Evolutionary conservation across 179 eudicot genomes (phyloP).

Genomic region (Corrigiola litoralis): DNA sequence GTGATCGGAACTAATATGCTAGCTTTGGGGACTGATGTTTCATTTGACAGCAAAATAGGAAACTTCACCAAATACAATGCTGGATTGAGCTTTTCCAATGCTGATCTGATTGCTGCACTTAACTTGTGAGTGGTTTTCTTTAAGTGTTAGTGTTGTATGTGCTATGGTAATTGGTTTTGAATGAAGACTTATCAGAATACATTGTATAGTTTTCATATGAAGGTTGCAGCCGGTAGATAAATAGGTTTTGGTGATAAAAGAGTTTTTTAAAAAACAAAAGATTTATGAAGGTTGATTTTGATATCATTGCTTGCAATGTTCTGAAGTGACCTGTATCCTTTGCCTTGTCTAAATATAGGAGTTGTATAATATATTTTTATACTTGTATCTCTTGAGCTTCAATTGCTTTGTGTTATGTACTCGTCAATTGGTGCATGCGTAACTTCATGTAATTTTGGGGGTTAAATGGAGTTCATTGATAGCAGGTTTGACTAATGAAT

Average conservation of each 20-base stretch:
- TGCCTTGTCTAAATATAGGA: no score
- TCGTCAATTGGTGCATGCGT: not conserved
- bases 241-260: no score
- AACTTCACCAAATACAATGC: slow-evolving; percentile 72
- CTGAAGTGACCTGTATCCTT: no score
- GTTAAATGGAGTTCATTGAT: no score
- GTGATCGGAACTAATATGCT: slow-evolving; percentile 55
- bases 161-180: not conserved
- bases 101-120: slow-evolving; percentile 74
- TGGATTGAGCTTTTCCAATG: slow-evolving; percentile 61
- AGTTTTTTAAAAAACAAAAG: no score
- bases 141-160: not conserved
- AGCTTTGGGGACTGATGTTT: slow-evolving; percentile 68
- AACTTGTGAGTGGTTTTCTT: slow-evolving; percentile 55
- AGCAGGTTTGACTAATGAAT: no score
- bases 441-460: not conserved
- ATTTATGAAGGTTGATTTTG: no score
- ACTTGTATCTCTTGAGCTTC: not conserved
- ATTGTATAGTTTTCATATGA: no score
- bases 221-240: no score
- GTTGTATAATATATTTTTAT: no score
- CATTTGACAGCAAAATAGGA: slow-evolving; percentile 64
- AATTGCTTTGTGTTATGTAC: not conserved
- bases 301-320: no score
- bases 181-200: no score